Conservation (phyloP, 345 rosid genomes). For the Rhodomyrtus tomentosa region DNA sequence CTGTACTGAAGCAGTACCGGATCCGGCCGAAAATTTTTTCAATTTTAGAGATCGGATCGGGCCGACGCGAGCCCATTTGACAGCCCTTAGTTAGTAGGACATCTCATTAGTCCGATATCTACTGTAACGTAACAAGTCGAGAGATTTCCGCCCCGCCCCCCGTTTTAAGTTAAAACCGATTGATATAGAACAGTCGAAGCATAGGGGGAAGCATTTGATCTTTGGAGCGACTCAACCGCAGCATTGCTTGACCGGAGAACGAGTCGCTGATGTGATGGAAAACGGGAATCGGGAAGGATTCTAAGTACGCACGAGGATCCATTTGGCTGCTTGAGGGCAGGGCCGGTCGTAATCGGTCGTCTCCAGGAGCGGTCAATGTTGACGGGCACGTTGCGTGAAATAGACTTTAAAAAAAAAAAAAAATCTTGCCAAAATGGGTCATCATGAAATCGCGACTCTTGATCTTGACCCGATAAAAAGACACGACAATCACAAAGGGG, state of each 20-base stretch:
- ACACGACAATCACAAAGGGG: neutral
- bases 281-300: neutral
- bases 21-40: too few species aligned
- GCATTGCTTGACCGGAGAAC: neutral
- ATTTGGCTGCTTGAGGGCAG: neutral
- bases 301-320: neutral
- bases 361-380: neutral
- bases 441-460: neutral
- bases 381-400: neutral
- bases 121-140: neutral
- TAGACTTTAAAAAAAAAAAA: neutral
- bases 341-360: neutral
- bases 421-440: neutral
- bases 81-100: neutral
- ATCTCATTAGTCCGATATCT: neutral
- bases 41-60: too few species aligned
- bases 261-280: neutral
- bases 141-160: neutral
- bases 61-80: too few species aligned
- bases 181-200: neutral
- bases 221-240: neutral
- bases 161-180: neutral
- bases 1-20: too few species aligned
- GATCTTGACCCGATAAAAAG: neutral
- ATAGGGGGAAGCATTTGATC: neutral